Conservation (phyloP, 2,329 filamentous ascomycete species). For the Ophiostoma sp. region DNA sequence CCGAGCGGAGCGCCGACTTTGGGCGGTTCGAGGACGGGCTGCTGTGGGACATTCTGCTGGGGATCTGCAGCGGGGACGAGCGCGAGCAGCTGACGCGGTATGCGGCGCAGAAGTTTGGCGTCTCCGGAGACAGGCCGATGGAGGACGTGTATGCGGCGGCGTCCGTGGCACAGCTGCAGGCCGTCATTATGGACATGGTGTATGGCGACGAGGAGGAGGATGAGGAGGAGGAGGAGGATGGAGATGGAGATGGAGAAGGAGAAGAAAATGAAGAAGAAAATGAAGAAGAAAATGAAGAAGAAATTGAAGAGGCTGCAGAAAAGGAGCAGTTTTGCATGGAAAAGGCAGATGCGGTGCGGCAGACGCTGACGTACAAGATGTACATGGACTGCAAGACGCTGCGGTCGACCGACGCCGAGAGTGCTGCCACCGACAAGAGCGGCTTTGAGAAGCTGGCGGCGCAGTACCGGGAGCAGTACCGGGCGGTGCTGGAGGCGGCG, state of each 20-base stretch:
- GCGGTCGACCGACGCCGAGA: conserved; percentile 39
- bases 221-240: conserved; percentile 27
- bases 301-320: not conserved
- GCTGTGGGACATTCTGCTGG: conserved; percentile 45
- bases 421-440: not conserved
- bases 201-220: conserved; percentile 22
- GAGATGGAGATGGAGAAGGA: conserved; percentile 23
- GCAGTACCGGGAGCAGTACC: conserved; percentile 46
- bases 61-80: conserved; percentile 30
- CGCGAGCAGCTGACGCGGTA: conserved; percentile 27
- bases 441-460: conserved; percentile 39
- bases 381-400: conserved; percentile 39
- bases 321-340: conserved; percentile 32
- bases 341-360: conserved; percentile 35
- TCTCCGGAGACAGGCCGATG: not conserved
- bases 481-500: conserved; percentile 42
- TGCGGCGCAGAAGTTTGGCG: not conserved
- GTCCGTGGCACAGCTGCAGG: conserved; percentile 18
- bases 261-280: not conserved
- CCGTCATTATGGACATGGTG: conserved; percentile 29
- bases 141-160: not conserved
- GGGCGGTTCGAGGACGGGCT: conserved; percentile 45
- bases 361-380: conserved; percentile 37
- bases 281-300: conserved; percentile 23
- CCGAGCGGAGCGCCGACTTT: conserved; percentile 4